Conservation (phyloP, 176 grass and related monocot species). For the Bolboschoenus planiculmis region DNA sequence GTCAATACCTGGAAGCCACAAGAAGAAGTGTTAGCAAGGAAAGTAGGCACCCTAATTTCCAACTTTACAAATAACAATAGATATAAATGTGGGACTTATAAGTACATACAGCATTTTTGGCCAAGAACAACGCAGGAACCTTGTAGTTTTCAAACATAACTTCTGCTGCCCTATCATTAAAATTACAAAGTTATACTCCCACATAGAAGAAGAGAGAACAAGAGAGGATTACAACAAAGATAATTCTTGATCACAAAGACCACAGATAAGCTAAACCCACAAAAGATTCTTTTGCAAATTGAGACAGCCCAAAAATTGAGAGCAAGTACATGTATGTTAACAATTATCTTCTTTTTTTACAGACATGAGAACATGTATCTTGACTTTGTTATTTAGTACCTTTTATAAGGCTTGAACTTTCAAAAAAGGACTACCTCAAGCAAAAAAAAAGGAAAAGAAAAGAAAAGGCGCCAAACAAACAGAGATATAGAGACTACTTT, state of each 20-base stretch:
- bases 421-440: neutral
- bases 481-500: neutral
- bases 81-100: conserved; percentile 19
- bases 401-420: neutral
- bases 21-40: neutral
- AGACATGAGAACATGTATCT: neutral
- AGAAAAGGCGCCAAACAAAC: neutral
- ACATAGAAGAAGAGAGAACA: neutral
- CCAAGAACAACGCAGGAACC: conserved; percentile 90
- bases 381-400: neutral
- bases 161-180: conserved; percentile 64
- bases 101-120: conserved; percentile 92
- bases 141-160: conserved; percentile 99
- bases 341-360: neutral
- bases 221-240: neutral
- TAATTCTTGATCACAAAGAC: neutral
- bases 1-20: conserved; percentile 73
- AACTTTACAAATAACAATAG: conserved; percentile 21
- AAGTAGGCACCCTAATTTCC: neutral
- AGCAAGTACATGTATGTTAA: neutral
- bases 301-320: neutral
- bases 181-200: neutral
- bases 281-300: neutral
- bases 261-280: neutral
- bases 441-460: neutral